Conservation (phyloP, 305 asterid species). For the Plantago coronopus region DNA sequence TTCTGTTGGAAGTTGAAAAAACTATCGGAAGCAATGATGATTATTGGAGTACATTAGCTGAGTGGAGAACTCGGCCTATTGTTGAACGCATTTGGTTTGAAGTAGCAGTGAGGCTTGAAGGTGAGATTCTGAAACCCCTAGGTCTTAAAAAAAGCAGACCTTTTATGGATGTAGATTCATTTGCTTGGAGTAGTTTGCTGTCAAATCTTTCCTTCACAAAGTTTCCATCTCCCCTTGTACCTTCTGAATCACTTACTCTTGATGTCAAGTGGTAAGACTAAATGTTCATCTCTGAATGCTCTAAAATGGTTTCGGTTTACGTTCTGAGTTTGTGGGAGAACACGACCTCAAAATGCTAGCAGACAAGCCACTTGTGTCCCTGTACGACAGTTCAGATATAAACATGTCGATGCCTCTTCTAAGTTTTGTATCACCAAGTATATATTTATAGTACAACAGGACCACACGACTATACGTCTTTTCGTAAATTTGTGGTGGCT, state of each 20-base stretch:
- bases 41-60: constrained; percentile 60
- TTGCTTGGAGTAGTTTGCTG: constrained; percentile 62
- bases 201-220: constrained; percentile 72
- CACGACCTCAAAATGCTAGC: no score
- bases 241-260: constrained; percentile 76
- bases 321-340: no score
- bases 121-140: constrained; percentile 48
- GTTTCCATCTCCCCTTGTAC: constrained; percentile 60
- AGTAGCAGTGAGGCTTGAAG: constrained; percentile 58
- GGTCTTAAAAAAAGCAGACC: constrained; percentile 51
- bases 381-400: no score
- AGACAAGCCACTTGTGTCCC: no score
- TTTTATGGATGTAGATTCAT: constrained; percentile 43
- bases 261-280: constrained; percentile 69
- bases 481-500: no score
- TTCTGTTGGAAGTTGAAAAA: constrained; percentile 63
- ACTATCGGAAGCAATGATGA: constrained; percentile 48
- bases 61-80: constrained; percentile 77
- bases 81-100: constrained; percentile 55
- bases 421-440: no score
- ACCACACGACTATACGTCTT: no score
- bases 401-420: no score
- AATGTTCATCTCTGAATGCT: not conserved
- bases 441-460: no score
- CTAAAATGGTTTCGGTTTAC: no score